phyloP scores from a whole-genome alignment of 768 basidiomycete genomes.

The Phallus indusiatus region DNA sequence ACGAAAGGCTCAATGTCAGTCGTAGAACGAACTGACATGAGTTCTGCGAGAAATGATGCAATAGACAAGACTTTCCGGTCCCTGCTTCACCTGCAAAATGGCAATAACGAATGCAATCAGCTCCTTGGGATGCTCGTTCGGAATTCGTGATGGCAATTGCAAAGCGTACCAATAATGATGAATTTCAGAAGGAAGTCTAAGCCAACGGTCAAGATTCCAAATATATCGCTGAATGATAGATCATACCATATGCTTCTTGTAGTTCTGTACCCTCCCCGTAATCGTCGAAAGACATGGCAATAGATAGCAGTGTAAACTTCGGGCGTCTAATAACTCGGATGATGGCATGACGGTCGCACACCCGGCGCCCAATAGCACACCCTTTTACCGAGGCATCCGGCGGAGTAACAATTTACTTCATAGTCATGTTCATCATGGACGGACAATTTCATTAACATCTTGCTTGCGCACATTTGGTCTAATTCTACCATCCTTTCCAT shows the following conservation, averaged over 20 bases:
- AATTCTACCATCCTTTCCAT: slow-evolving; percentile 77
- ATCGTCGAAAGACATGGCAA: slow-evolving; percentile 55
- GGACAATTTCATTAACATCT: slow-evolving; percentile 1
- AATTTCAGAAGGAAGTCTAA: slow-evolving; percentile 98
- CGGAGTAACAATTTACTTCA: no score
- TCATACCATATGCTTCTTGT: slow-evolving; percentile 84
- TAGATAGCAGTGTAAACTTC: not conserved
- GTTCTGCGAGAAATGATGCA: slow-evolving; percentile 96
- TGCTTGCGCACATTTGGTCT: not conserved
- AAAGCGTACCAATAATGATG: slow-evolving; percentile 77
- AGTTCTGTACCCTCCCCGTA: slow-evolving; percentile 84
- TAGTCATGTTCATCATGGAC: not conserved
- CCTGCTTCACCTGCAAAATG: slow-evolving; percentile 75
- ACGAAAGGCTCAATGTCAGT: slow-evolving; percentile 10
- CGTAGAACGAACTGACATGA: slow-evolving; percentile 54
- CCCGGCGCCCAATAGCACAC: no score
- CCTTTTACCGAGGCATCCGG: no score
- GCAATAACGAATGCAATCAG: not conserved
- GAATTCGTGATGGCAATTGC: not conserved
- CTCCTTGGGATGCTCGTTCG: not conserved
- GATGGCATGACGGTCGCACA: no score
- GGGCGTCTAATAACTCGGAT: not conserved
- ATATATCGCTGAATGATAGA: not conserved
- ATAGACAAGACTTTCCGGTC: slow-evolving; percentile 92
- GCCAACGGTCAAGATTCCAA: not conserved